Conservation (phyloP, 495 filamentous ascomycete species). For the Pseudomonodictys pantanalensis region DNA sequence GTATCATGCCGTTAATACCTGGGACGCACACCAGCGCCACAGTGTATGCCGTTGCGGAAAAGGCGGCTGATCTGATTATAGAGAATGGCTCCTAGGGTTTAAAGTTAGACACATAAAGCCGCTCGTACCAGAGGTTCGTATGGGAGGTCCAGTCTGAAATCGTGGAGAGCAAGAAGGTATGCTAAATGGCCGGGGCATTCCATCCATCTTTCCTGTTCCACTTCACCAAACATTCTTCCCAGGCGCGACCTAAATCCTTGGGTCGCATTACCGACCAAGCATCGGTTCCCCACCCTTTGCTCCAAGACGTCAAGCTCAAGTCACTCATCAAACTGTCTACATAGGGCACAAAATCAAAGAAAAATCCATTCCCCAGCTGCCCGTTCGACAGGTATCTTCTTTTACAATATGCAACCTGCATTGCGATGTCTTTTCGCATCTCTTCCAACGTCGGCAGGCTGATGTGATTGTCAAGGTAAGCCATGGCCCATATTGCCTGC, state of each 20-base stretch:
- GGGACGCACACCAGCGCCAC: conserved; percentile 16
- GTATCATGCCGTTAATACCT: conserved; percentile 24
- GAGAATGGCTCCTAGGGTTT: too few relatives aligned
- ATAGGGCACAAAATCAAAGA: neutral
- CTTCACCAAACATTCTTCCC: neutral
- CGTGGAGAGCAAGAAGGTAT: too few relatives aligned
- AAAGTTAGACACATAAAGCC: too few relatives aligned
- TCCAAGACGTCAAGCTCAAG: neutral
- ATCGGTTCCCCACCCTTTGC: neutral
- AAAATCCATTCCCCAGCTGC: neutral
- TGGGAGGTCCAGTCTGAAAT: too few relatives aligned
- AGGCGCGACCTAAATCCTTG: neutral
- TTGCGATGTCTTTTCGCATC: neutral
- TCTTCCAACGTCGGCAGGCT: neutral
- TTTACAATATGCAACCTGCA: neutral
- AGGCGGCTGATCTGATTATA: conserved; percentile 16
- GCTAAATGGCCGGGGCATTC: too few relatives aligned
- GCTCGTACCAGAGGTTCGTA: too few relatives aligned
- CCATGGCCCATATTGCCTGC: neutral
- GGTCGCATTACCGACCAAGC: neutral
- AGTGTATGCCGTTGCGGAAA: conserved; percentile 26
- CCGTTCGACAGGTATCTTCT: neutral
- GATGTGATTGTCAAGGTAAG: neutral
- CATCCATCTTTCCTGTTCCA: too few relatives aligned
- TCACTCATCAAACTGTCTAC: neutral